Base-by-base conservation (phyloP, 208 protist genomes). In the Balamuthia mandrillaris region DNA sequence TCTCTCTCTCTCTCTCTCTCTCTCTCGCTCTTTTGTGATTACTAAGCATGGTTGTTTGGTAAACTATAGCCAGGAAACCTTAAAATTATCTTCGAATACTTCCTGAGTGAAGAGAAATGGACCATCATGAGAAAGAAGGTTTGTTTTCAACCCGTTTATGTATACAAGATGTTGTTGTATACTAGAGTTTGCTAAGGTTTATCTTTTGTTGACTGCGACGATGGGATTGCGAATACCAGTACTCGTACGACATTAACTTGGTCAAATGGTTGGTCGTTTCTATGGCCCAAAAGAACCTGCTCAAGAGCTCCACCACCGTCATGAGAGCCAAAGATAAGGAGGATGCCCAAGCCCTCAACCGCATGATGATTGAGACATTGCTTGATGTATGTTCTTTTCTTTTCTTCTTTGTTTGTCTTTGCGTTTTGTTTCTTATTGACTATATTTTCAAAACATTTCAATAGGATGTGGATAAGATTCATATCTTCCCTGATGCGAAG, bases 51-150 rank as follows among this genome's bases (percentile, higher is more conserved):
- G 29, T 74, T 16, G 24, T 42, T 1, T 12, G n/a, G n/a, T n/a
- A n/a, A n/a, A n/a, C n/a, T n/a, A n/a, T 39, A 82, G 75, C 75
- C 75, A 18, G 41, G 35, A 2, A 82, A 82, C 4, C 31, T 82
- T 12, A 82, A 82, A 54, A 82, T 41, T 42, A 82, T 82, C 21
- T 41, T 82, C 33, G 75, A 82, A 39, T 82, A 82, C 52, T 82
- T 82, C 75, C 31, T 82, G 6, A 54, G 65, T 24, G 75, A 82
- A 44, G 41, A 33, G 31, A 33, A 39, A 14, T 82, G 75, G 75
- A 33, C 75, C 10, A 42, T 24, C 44, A 24, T 51, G 29, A 61
- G 39, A 18, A 3, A 0, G 33, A 29, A 37, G 12, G 16, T 33
- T 14, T 16, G 0, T 44, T 21, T 18, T 18, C 51, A 42, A 33